Evolutionary conservation across 306 rosid genomes (phyloP), one percentile per base, ranked within the genome.

Genomic region (Adenanthera pavonina): DNA sequence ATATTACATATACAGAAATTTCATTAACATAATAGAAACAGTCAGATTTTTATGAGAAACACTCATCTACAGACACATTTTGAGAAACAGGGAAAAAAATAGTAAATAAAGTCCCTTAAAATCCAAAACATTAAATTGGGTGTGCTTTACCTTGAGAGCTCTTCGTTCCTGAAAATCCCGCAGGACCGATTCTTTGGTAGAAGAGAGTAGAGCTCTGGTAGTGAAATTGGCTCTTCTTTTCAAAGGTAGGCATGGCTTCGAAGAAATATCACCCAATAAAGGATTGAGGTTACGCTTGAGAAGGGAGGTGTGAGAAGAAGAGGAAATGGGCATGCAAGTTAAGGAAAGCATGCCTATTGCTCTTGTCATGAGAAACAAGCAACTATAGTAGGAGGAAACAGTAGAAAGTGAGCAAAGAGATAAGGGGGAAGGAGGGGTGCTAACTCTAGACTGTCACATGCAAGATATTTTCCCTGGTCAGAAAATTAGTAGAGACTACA

Each of bases 101-200:
- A 25, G 30, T 25, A 25, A 25, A 25, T 25, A 25, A 25, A 25
- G 30, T 25, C 30, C 30, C 30, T 40, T 40, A 40, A 17, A 46
- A 43, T 40, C 43, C 43, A 43, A 43, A 43, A 43, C 1, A 43
- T 36, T 15, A 35, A 78, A 67, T 38, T 44, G 80, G 60, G 44
- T 44, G 2, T 12, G 72, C 20, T 71, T 74, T 75, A 95, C 99
- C 95, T 95, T 95, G 84, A 95, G 95, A 72, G 99, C 95, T 73
- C 79, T 87, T 69, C 89, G 82, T 44, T 95, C 85, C 12, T 85
- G 90, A 76, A 95, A 92, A 25, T 87, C 93, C 79, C 88, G 90
- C 81, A 95, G 76, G 66, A 92, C 92, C 51, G 79, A 48, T 73
- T 91, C 88, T 80, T 90, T 91, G 25, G 92, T 36, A 8, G 92